Evolutionary conservation across 805 yeast genomes (phyloP), one percentile per base, ranked within the genome.

Genomic region (fission yeast (Schizosaccharomyces pombe)): DNA sequence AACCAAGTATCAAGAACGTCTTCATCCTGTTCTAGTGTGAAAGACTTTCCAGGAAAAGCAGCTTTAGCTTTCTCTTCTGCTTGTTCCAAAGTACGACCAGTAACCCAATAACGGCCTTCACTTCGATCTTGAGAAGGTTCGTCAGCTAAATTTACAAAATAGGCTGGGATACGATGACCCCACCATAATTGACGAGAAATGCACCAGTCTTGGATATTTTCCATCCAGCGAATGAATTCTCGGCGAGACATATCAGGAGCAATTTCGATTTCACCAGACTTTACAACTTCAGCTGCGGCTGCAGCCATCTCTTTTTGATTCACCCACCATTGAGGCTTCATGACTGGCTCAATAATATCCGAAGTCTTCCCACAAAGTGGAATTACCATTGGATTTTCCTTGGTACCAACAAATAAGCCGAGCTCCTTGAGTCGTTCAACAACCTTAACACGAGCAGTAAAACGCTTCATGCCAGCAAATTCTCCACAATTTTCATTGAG

Each of bases 241-340:
- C 82, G 77, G 71, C 86, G 94, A 12, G 95, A 86, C 22, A 87
- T 72, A 69, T 82, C 81, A 61, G 98, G 98, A 55, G 79, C 71
- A 63, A 91, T 85, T 55, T 77, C 76, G 62, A 89, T 76, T 54
- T 78, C 77, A 60, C 96, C 96, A 37, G 74, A 72, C 68, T 76
- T 78, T 57, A 89, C 95, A 55, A 85, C 96, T 55, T 77, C 73
- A 61, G 87, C 79, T 56, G 95, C 95, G 57, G 75, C 85, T 59
- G 74, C 72, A 54, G 97, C 98, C 83, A 85, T 83, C 56, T 79
- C 83, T 62, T 74, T 75, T 71, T 87, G 95, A 57, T 84, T 72
- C 60, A 91, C 96, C 96, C 96, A 91, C 98, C 98, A 91, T 73
- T 91, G 98, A 58, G 98, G 98, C 72, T 91, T 91, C 71, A 91